Evolutionary conservation across 148 eudicot genomes (phyloP), one percentile per base, ranked within the genome.

Genomic region (Cornus suecica): DNA sequence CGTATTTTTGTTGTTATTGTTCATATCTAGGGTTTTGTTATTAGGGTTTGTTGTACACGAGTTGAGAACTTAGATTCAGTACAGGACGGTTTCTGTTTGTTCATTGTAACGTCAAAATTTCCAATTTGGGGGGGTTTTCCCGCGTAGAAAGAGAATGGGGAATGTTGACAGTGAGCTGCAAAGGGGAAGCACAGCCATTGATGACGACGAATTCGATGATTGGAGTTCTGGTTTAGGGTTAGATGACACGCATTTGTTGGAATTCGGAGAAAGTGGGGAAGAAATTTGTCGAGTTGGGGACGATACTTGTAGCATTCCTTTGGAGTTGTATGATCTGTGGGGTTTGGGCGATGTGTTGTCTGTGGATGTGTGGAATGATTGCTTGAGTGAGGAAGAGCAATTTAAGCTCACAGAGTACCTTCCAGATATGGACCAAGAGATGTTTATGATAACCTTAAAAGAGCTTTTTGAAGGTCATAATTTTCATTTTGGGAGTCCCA

Each of bases 221-320:
- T 89, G 92, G 78, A 94, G 90, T 84, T 92, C 94, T 16, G 97
- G 97, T 74, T 90, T 89, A 0, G 97, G 97, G 25, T 92, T 94
- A 1, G 97, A 92, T 79, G 97, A 90, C 76, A 88, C 84, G 70
- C 92, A 92, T 78, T 78, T 88, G 82, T 80, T 90, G 80, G 94
- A 92, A 22, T 79, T 92, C 65, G 97, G 97, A 74, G 92, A 90
- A 66, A 80, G 83, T 2, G 89, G 92, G 54, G 87, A 90, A 0
- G 97, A 92, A 84, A 88, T 88, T 80, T 90, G 94, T 69, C 97
- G 88, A 74, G 90, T 87, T 75, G 97, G 92, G 51, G 89, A 90
- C 72, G 92, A 92, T 80, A 87, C 94, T 4, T 88, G 97, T 74
- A 84, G 89, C 76, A 87, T 92, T 45, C 94, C 94, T 13, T 85